Base-by-base conservation (phyloP, 2,329 filamentous ascomycete genomes). In the Zymoseptoria crescenta region DNA sequence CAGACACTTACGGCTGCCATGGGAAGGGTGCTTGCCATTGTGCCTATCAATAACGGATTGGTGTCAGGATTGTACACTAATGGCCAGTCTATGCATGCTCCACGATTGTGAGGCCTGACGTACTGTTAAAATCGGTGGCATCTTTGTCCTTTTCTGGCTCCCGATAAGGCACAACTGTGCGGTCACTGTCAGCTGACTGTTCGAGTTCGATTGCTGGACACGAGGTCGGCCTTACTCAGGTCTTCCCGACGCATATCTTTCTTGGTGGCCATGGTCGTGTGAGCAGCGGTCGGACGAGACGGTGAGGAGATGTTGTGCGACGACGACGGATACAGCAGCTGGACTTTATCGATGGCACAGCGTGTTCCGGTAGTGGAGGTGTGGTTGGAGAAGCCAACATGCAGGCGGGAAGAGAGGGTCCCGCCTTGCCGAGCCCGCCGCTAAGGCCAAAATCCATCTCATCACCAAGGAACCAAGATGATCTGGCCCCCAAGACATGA, bases 121-220 rank as follows among this genome's bases (percentile, higher is more conserved):
- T 56, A 75, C 88, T 87, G 56, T 84, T 80, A 74, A 96, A 83
- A 71, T 96, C 91, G 60, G 75, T 74, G 27, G 24, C 24, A 63
- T 79, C 81, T 68, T 84, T 82, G 69, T 86, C 85, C 68, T 83
- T 79, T 54, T 81, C 79, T 50, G 91, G 90, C 68, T 88, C 87
- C 75, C 90, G 85, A 75, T 94, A 96, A 61, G 92, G 92, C 68
- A 96, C 89, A 72, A 92, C 92, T 96, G 73, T n/a, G 28, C 35
- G 30, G 13, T 35, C 49, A 59, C 50, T 48, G 53, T 63, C 59
- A 60, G 55, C 45, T 21, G 59, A 57, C 10, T 29, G 10, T 28
- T 24, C 51, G 5, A 7, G 8, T 28, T 16, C 20, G 21, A 48
- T 41, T 30, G 27, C 24, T 13, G n/a, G 21, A 52, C 45, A 51